These are phyloP conservation scores for Dictyostelium brefeldianum DNA, from an alignment of 78 protist species.

Conservation along the genomic window DNA sequence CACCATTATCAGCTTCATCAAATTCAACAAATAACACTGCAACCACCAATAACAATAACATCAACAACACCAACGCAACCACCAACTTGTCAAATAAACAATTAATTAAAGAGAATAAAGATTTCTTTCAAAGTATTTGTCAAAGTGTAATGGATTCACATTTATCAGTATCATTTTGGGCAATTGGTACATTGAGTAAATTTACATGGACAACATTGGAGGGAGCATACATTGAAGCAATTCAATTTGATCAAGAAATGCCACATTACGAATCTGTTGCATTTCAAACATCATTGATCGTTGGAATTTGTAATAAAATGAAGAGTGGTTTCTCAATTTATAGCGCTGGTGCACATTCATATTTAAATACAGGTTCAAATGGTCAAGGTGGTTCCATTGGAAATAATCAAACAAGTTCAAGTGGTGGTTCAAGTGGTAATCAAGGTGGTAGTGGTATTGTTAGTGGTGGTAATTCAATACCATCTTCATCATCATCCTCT, in stretches of 20 bases:
- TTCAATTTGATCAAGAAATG: conserved; percentile 26
- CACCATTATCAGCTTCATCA: too few species aligned
- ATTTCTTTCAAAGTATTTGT: conserved; percentile 75
- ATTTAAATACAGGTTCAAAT: background rate
- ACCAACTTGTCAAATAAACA: too few species aligned
- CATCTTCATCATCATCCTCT: background rate
- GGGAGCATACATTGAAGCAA: conserved; percentile 42
- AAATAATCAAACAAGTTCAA: background rate
- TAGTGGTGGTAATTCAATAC: background rate
- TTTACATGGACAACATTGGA: conserved; percentile 72
- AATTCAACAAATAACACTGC: too few species aligned
- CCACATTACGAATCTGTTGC: conserved; percentile 58
- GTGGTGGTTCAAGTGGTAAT: background rate
- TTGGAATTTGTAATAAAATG: conserved; percentile 54
- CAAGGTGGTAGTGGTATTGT: background rate
- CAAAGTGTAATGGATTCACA: conserved; percentile 52
- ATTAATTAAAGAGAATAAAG: conserved; percentile 28
- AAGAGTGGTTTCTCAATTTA: conserved; percentile 27
- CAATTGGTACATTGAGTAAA: conserved; percentile 30
- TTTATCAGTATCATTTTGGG: conserved; percentile 39
- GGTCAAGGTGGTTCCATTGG: background rate
- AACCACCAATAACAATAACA: too few species aligned
- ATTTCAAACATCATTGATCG: conserved; percentile 11
- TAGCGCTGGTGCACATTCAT: background rate
- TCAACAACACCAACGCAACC: too few species aligned